Conservation (phyloP, 352 stramenopile species). For the Phytophthora fragariae region DNA sequence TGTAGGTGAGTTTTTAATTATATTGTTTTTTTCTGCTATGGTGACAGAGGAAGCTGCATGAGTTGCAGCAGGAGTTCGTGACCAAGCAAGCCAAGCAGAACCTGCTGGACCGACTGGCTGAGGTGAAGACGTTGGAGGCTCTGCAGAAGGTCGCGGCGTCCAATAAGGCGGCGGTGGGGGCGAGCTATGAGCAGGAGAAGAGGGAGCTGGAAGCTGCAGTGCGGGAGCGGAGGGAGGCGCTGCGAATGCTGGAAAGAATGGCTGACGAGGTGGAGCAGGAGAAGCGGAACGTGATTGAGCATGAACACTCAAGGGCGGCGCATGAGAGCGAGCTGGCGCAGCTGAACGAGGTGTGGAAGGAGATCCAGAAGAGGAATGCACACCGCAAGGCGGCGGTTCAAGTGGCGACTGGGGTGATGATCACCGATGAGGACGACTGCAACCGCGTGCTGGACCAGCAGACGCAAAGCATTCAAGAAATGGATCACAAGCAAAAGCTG, state of each 20-base stretch:
- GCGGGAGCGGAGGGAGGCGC: constrained; percentile 48
- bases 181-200: constrained; percentile 47
- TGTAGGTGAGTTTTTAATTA: neutral
- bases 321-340: constrained; percentile 63
- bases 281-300: constrained; percentile 57
- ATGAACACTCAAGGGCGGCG: constrained; percentile 41
- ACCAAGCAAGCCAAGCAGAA: constrained; percentile 77
- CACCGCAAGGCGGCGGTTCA: constrained; percentile 77
- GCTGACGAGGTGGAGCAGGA: constrained; percentile 56
- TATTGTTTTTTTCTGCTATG: neutral
- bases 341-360: constrained; percentile 69
- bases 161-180: constrained; percentile 40
- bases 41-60: constrained; percentile 49
- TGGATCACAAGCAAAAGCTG: constrained; percentile 72
- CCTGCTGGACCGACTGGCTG: constrained; percentile 75
- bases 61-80: constrained; percentile 62
- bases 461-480: constrained; percentile 75
- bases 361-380: constrained; percentile 76
- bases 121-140: constrained; percentile 58
- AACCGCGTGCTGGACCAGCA: constrained; percentile 73
- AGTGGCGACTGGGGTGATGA: constrained; percentile 69
- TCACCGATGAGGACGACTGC: constrained; percentile 88
- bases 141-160: constrained; percentile 35
- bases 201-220: constrained; percentile 53
- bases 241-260: constrained; percentile 53